Conservation (phyloP, 257 asterid genomes). For the Forsythia viridissima region DNA sequence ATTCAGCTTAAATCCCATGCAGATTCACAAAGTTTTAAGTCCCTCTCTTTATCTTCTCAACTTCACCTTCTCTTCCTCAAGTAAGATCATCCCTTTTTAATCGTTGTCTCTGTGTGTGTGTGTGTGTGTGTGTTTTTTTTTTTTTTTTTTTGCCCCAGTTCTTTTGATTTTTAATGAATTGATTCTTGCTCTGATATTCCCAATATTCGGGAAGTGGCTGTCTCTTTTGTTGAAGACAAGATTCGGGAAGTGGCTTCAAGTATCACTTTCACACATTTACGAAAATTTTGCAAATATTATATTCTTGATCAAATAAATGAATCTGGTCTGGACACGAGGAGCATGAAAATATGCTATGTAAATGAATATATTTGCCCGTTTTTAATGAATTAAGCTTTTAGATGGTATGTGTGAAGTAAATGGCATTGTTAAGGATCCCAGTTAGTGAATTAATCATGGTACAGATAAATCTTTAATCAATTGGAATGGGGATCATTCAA, state of each 20-base stretch:
- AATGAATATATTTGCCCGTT: not conserved
- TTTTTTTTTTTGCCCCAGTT: too few relatives aligned
- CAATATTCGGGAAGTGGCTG: too few relatives aligned
- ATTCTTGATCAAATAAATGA: not conserved
- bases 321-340: not conserved
- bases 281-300: not conserved
- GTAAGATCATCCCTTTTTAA: conserved; percentile 34
- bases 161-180: too few relatives aligned
- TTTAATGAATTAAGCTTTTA: not conserved
- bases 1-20: not conserved
- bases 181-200: too few relatives aligned
- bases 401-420: not conserved
- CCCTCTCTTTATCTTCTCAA: conserved; percentile 58
- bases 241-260: too few relatives aligned
- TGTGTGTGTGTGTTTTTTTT: too few relatives aligned
- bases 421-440: conserved; percentile 10
- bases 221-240: too few relatives aligned
- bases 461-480: not conserved
- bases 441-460: not conserved
- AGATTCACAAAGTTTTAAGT: conserved; percentile 14
- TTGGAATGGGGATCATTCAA: not conserved
- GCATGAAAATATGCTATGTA: too few relatives aligned
- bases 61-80: conserved; percentile 36
- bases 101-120: not conserved
- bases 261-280: too few relatives aligned